Evolutionary conservation across 108 stramenopile genomes (phyloP), one percentile per base, ranked within the genome.

Genomic region (Cyclotella atomus): DNA sequence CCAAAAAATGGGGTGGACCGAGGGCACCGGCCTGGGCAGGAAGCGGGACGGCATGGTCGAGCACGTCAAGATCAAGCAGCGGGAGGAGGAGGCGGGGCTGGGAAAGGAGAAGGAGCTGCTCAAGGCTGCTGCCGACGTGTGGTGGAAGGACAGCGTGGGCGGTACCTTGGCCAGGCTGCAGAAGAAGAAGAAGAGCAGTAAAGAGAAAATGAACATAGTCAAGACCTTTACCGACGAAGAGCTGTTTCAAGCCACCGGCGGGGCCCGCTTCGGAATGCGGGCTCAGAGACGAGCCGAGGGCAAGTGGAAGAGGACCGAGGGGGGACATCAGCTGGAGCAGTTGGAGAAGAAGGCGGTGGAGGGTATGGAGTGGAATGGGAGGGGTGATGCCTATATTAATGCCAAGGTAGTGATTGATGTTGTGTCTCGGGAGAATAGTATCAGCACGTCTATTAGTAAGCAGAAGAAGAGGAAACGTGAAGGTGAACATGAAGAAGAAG

Each of bases 21-120:
- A 94, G 75, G 95, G 95, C 12, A 86, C 90, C 19, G 97, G 97
- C 21, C 71, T 97, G 14, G 97, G 97, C 28, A 97, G 95, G 80
- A 73, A 86, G 24, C 77, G 89, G 10, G 67, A 92, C 30, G 97
- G 97, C n/a, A 88, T 92, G 38, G 53, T 77, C 3, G 84, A 85
- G 9, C 97, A 97, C 74, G 84, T 97, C 25, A 77, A 76, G 29
- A 91, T 91, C 3, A 71, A 84, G 44, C 90, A 91, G 70, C 87
- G 95, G 10, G 70, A 87, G n/a, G 95, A 94, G 45, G 73, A 92
- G 29, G 68, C 76, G 59, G 94, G 86, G 15, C 55, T 91, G 25
- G 95, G 94, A 21, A 75, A 73, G 2, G 83, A 83, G 5, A 80
- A 76, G 61, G 76, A 78, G 44, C 50, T 67, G 67, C 59, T 56